Base-by-base conservation (phyloP, 352 stramenopile genomes). In the Phytophthora podocarpi region DNA sequence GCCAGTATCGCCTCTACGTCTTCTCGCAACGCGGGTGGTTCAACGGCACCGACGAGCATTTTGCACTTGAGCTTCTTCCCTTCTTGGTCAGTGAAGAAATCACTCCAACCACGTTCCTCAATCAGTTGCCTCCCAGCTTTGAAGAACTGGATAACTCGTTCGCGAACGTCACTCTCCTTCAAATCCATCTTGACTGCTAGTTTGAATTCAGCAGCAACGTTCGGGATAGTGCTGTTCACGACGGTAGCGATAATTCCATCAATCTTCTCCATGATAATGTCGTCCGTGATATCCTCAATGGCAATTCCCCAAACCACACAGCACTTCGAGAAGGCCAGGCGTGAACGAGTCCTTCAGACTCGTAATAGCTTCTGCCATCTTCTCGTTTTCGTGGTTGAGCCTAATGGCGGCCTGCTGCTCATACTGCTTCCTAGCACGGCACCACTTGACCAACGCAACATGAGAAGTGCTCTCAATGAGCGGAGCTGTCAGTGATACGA, bases 301-400 rank as follows among this genome's bases (percentile, higher is more conserved):
- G 8, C 8, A 2, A 59, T 59, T n/a, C 39, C 21, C 37, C 48
- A 57, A n/a, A 23, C 47, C 48, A 36, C 48, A 57, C n/a, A 57
- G 16, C 10, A 57, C 35, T 2, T 57, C 16, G 5, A 57, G 20
- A 2, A 47, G 24, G 1, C 35, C 48, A n/a, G n/a, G n/a, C n/a
- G n/a, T n/a, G n/a, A n/a, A n/a, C n/a, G n/a, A n/a, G n/a, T n/a
- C n/a, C n/a, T n/a, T n/a, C n/a, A n/a, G n/a, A n/a, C n/a, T n/a
- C n/a, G n/a, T n/a, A n/a, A n/a, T n/a, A n/a, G n/a, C n/a, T n/a
- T n/a, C n/a, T n/a, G n/a, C n/a, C n/a, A n/a, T n/a, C n/a, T n/a
- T n/a, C n/a, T n/a, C n/a, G n/a, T n/a, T n/a, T n/a, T n/a, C n/a
- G n/a, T n/a, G n/a, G n/a, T n/a, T n/a, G n/a, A n/a, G n/a, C n/a